Percentiles rank a stretch among this genome's conserved stretches.
Conservation (phyloP, 495 filamentous ascomycete genomes). For the Aspergillus nidulans region DNA sequence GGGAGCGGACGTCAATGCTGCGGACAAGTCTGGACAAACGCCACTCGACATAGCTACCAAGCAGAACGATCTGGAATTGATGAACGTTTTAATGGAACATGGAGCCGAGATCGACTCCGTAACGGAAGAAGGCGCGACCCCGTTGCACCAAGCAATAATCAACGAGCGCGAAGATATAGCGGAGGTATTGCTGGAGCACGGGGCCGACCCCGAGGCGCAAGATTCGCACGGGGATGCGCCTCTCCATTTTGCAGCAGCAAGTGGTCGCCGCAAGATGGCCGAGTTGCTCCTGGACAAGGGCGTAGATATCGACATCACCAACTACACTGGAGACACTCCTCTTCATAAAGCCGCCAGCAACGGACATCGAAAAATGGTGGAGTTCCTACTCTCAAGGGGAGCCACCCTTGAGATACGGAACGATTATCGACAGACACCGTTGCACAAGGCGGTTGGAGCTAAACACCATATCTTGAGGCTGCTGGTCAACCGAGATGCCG, state of each 20-base stretch:
- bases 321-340: constrained; percentile 30
- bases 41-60: constrained; percentile 29
- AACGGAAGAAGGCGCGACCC: constrained; percentile 23
- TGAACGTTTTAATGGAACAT: constrained; percentile 2
- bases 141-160: constrained; percentile 30
- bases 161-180: constrained; percentile 31
- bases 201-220: constrained; percentile 26
- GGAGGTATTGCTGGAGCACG: constrained; percentile 24
- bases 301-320: constrained; percentile 36
- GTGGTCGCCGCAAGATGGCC: constrained; percentile 30
- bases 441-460: constrained; percentile 24
- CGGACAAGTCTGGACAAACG: constrained; percentile 29
- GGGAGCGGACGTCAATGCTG: constrained; percentile 35
- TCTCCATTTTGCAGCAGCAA: constrained; percentile 34
- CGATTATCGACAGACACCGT: constrained; percentile 14
- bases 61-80: constrained; percentile 10
- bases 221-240: constrained; percentile 27
- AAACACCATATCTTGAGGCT: constrained; percentile 27
- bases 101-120: constrained; percentile 8
- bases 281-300: constrained; percentile 37
- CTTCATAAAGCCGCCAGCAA: constrained; percentile 36
- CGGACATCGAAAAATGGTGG: constrained; percentile 34
- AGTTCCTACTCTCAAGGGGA: constrained; percentile 32
- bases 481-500: constrained; percentile 20
- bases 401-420: constrained; percentile 29